phyloP scores from a whole-genome alignment of 1,284 basidiomycete genomes.

The Uromyces viciae-fabae region DNA sequence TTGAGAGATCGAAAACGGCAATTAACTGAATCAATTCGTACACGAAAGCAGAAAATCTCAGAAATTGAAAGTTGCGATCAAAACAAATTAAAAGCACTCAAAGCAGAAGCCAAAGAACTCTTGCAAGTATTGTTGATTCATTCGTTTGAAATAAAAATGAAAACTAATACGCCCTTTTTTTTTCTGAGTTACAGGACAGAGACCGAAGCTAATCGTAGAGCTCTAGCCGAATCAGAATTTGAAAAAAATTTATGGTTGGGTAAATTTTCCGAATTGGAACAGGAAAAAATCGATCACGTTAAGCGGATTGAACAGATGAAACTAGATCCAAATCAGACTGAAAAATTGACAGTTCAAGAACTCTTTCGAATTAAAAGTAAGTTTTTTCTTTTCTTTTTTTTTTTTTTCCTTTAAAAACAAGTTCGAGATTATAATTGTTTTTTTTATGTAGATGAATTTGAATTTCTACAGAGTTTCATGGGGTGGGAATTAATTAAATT shows the following conservation, averaged over 20 bases:
- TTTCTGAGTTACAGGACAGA: background rate
- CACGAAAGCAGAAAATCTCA: conserved; percentile 23
- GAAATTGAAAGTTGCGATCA: conserved; percentile 43
- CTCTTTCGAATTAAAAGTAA: conserved; percentile 32
- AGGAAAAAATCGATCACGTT: conserved; percentile 25
- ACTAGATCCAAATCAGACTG: conserved; percentile 9
- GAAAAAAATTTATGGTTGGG: conserved; percentile 31
- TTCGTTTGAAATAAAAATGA: background rate
- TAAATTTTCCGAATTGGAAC: conserved; percentile 28
- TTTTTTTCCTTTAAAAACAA: too few species aligned
- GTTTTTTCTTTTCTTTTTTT: background rate
- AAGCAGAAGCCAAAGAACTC: conserved; percentile 42
- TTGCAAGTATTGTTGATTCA: background rate
- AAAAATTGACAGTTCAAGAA: conserved; percentile 36
- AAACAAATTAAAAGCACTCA: conserved; percentile 30
- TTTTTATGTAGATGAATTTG: conserved; percentile 32
- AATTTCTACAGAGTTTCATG: conserved; percentile 26
- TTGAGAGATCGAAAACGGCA: conserved; percentile 27
- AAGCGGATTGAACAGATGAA: conserved; percentile 32
- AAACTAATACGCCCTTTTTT: background rate
- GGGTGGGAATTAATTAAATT: conserved; percentile 36
- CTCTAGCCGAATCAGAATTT: conserved; percentile 35
- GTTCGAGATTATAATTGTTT: background rate
- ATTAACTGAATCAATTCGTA: conserved; percentile 23
- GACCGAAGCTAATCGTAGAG: conserved; percentile 28